phyloP scores from a whole-genome alignment of 768 basidiomycete genomes.

The Amyloporia xantha region DNA sequence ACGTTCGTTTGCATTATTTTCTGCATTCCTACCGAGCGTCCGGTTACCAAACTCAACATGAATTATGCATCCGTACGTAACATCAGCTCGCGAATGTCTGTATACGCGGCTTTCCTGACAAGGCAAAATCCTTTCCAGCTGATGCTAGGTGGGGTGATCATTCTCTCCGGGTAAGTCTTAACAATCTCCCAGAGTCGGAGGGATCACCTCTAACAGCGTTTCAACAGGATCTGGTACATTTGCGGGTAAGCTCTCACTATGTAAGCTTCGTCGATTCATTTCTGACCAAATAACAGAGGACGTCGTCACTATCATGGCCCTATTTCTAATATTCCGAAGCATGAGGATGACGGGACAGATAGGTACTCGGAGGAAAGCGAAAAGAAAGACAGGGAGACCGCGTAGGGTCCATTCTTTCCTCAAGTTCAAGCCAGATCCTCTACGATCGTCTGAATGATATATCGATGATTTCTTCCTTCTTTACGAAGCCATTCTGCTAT shows the following conservation, averaged over 20 bases:
- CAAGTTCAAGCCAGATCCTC: too few relatives aligned
- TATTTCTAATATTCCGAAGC: constrained; percentile 11
- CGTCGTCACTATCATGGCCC: constrained; percentile 21
- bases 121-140: constrained; percentile 8
- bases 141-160: constrained; percentile 28
- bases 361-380: not conserved
- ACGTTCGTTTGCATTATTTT: constrained; percentile 64
- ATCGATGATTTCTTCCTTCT: too few relatives aligned
- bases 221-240: not conserved
- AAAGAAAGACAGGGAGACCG: too few relatives aligned
- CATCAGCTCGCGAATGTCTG: not conserved
- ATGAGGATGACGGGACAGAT: not conserved
- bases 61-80: constrained; percentile 65
- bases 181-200: not conserved
- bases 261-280: too few relatives aligned
- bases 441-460: too few relatives aligned
- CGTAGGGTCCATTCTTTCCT: too few relatives aligned
- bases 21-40: constrained; percentile 60
- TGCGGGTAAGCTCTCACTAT: not conserved
- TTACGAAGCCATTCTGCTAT: too few relatives aligned
- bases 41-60: constrained; percentile 66
- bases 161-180: constrained; percentile 25
- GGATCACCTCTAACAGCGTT: not conserved
- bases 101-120: not conserved
- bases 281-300: constrained; percentile 6